Evolutionary conservation across 805 yeast genomes (phyloP).

Genomic region (Starmerella powellii): DNA sequence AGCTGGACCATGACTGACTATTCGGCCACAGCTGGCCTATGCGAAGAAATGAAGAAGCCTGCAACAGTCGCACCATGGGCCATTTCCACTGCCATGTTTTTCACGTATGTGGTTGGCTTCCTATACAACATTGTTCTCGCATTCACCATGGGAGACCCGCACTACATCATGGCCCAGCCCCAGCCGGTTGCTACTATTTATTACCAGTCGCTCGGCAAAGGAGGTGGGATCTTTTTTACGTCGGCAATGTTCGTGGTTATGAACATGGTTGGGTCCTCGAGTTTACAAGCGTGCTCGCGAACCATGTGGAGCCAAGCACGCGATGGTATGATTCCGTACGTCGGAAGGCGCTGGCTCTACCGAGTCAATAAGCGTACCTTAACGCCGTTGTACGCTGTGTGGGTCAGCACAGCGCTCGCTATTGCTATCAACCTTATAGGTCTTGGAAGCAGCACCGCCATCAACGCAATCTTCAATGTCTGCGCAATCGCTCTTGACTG

Average conservation of each 20-base stretch:
- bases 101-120: conserved; percentile 28
- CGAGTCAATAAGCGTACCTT: conserved; percentile 40
- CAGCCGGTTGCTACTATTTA: conserved; percentile 58
- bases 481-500: conserved; percentile 60
- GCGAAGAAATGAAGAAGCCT: conserved; percentile 55
- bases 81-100: conserved; percentile 37
- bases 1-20: conserved; percentile 56
- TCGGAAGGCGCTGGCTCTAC: conserved; percentile 27
- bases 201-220: conserved; percentile 49
- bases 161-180: conserved; percentile 17
- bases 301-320: conserved; percentile 69
- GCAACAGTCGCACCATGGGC: conserved; percentile 47
- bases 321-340: conserved; percentile 55
- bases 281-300: conserved; percentile 52
- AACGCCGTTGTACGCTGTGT: conserved; percentile 52
- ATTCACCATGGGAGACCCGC: conserved; percentile 27
- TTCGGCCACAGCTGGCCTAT: conserved; percentile 61
- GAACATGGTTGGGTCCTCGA: conserved; percentile 53
- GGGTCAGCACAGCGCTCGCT: conserved; percentile 41
- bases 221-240: conserved; percentile 55
- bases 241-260: conserved; percentile 47
- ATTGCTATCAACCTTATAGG: conserved; percentile 45
- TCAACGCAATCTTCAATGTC: conserved; percentile 59
- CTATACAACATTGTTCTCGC: conserved; percentile 27
- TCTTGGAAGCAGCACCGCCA: conserved; percentile 48